These are phyloP conservation scores for Chloropicon primus DNA, from an alignment of 139 green algal genomes.

Conservation along the genomic window DNA sequence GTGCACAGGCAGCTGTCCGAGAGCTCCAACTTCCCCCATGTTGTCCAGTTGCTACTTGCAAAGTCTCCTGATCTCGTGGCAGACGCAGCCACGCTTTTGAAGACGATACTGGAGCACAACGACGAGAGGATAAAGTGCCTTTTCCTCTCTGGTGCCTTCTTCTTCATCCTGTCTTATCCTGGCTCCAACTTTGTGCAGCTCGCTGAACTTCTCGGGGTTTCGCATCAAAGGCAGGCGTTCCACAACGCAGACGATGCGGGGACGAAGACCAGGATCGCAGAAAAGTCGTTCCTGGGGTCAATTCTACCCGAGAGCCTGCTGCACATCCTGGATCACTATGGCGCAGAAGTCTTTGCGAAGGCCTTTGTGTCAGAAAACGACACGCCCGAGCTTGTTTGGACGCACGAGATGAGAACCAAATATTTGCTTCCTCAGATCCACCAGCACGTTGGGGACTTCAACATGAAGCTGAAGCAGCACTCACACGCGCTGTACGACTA, in stretches of 20 bases:
- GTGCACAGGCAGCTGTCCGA: slow-evolving; percentile 49
- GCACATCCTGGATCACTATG: slow-evolving; percentile 56
- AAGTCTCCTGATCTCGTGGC: slow-evolving; percentile 54
- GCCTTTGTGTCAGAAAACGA: slow-evolving; percentile 65
- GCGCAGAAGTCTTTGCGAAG: slow-evolving; percentile 53
- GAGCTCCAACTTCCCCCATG: slow-evolving; percentile 55
- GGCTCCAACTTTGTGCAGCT: slow-evolving; percentile 66
- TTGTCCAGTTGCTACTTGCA: slow-evolving; percentile 6
- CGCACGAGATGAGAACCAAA: slow-evolving; percentile 59
- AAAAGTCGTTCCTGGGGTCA: slow-evolving; percentile 45
- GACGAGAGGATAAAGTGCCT: slow-evolving; percentile 38
- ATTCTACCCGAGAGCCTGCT: slow-evolving; percentile 82
- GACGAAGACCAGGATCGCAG: neutral
- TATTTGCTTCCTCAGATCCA: slow-evolving; percentile 60
- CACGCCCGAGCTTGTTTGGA: slow-evolving; percentile 90
- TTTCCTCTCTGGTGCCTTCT: slow-evolving; percentile 71
- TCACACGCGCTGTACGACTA: slow-evolving; percentile 65
- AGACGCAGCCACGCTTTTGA: slow-evolving; percentile 39
- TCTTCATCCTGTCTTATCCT: slow-evolving; percentile 74
- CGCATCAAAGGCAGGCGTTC: slow-evolving; percentile 10
- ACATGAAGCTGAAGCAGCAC: slow-evolving; percentile 42
- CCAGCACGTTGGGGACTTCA: slow-evolving; percentile 53
- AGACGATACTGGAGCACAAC: slow-evolving; percentile 43
- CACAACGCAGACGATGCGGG: neutral
- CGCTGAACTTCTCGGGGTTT: slow-evolving; percentile 37